Evolutionary conservation across 2,329 filamentous ascomycete genomes (phyloP).

Genomic region (Trichophyton equinum): DNA sequence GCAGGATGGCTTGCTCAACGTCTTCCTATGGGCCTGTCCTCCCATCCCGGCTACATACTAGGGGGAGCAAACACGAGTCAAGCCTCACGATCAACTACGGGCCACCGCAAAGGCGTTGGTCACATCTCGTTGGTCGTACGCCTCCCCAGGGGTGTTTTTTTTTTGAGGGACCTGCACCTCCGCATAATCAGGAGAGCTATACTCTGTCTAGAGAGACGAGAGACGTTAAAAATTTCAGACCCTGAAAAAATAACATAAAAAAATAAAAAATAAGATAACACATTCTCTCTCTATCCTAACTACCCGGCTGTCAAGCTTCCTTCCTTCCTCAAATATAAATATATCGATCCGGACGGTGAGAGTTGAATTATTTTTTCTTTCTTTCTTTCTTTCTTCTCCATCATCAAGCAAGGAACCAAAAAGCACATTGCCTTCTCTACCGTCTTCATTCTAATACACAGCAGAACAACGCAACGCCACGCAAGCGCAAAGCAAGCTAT

Average conservation of each 20-base stretch:
- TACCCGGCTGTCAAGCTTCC: not conserved
- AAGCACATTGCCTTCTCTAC: not conserved
- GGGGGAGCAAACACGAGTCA: constrained; percentile 4
- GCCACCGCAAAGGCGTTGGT: not conserved
- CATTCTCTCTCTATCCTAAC: not conserved
- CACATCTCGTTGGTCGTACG: constrained; percentile 1
- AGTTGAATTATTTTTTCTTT: not conserved
- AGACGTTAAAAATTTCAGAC: not conserved
- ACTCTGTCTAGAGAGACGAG: not conserved
- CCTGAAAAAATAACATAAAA: not conserved
- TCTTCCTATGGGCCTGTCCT: constrained; percentile 1
- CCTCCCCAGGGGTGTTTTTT: not conserved
- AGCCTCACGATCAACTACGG: constrained; percentile 3
- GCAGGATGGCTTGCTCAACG: not conserved
- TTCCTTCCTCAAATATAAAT: not conserved
- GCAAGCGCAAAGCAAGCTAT: not conserved
- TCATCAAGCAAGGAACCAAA: not conserved
- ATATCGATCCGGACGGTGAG: not conserved
- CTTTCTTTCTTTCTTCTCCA: not conserved
- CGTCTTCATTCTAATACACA: not conserved
- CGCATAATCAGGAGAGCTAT: constrained; percentile 2
- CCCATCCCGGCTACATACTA: not conserved
- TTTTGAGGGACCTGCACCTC: constrained; percentile 1
- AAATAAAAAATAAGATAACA: too few relatives aligned
- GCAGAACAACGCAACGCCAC: too few relatives aligned